Evolutionary conservation across 2,329 filamentous ascomycete species (phyloP).

Genomic region (Metarhizium humberi): DNA sequence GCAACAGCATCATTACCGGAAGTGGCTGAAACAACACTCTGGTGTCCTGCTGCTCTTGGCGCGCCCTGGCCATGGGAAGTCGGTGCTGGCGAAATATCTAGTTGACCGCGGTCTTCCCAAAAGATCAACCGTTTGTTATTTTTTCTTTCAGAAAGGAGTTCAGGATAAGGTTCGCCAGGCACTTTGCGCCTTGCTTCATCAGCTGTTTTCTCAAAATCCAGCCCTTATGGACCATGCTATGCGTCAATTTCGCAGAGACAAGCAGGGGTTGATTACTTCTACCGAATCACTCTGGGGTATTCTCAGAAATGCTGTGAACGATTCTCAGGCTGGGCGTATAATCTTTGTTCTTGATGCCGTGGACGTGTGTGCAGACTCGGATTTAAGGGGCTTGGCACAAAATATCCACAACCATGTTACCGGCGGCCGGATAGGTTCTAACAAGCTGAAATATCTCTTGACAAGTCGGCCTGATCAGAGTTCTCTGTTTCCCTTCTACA

Average conservation of each 20-base stretch:
- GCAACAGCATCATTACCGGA: slow-evolving; percentile 16
- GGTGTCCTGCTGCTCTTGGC: slow-evolving; percentile 24
- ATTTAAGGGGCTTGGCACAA: slow-evolving; percentile 12
- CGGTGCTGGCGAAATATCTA: slow-evolving; percentile 17
- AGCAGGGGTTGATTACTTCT: slow-evolving; percentile 12
- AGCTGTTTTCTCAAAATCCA: slow-evolving; percentile 23
- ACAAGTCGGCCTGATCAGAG: slow-evolving; percentile 21
- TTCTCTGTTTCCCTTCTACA: slow-evolving; percentile 16
- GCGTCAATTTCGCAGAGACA: slow-evolving; percentile 14
- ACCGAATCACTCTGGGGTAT: slow-evolving; percentile 16
- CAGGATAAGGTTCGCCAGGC: slow-evolving; percentile 24
- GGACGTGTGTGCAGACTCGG: slow-evolving; percentile 24
- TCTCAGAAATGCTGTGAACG: slow-evolving; percentile 14
- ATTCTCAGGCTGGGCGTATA: slow-evolving; percentile 18
- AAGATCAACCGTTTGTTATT: slow-evolving; percentile 25
- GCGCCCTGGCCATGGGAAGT: slow-evolving; percentile 30
- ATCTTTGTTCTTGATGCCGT: slow-evolving; percentile 30
- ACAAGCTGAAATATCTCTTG: slow-evolving; percentile 9
- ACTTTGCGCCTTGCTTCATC: slow-evolving; percentile 29
- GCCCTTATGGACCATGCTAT: slow-evolving; percentile 24
- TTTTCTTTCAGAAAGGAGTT: slow-evolving; percentile 31
- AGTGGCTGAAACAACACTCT: slow-evolving; percentile 18
- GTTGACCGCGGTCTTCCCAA: slow-evolving; percentile 11
- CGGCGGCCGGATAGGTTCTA: slow-evolving; percentile 16
- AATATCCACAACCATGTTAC: slow-evolving; percentile 2